Conservation (phyloP, 2,329 filamentous ascomycete species). For the Diaporthe ilicicola region DNA sequence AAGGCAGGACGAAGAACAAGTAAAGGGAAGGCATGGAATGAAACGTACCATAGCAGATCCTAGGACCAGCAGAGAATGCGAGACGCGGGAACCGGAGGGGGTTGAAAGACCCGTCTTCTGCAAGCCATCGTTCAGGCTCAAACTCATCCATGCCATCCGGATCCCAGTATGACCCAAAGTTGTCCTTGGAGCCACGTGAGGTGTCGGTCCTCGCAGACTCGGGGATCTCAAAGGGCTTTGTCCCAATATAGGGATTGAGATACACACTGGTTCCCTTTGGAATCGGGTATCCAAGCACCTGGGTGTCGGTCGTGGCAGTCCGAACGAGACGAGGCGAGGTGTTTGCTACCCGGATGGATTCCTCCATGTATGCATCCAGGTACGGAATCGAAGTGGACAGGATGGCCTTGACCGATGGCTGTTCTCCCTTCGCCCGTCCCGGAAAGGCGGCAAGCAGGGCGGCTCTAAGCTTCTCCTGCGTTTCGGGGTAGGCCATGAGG, state of each 20-base stretch:
- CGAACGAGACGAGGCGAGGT: conserved; percentile 55
- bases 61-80: background rate
- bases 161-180: background rate
- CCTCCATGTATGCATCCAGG: conserved; percentile 55
- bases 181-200: background rate
- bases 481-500: conserved; percentile 47
- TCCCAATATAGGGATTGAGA: conserved; percentile 12
- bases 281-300: conserved; percentile 48
- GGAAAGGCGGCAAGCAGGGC: conserved; percentile 41
- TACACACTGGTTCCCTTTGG: conserved; percentile 52
- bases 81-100: background rate
- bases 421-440: conserved; percentile 44
- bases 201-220: background rate
- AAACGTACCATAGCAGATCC: background rate
- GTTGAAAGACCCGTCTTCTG: background rate
- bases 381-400: conserved; percentile 51
- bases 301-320: conserved; percentile 48
- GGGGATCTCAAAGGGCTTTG: background rate
- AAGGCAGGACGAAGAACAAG: too few relatives aligned
- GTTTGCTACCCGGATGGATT: conserved; percentile 54
- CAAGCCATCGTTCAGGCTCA: background rate
- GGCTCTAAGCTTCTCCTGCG: conserved; percentile 50
- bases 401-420: conserved; percentile 40
- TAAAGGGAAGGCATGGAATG: too few relatives aligned
- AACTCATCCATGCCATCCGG: background rate